These are phyloP conservation scores for Mollisiaceae sp. DNA, from an alignment of 2,329 filamentous ascomycete species.

Conservation along the genomic window DNA sequence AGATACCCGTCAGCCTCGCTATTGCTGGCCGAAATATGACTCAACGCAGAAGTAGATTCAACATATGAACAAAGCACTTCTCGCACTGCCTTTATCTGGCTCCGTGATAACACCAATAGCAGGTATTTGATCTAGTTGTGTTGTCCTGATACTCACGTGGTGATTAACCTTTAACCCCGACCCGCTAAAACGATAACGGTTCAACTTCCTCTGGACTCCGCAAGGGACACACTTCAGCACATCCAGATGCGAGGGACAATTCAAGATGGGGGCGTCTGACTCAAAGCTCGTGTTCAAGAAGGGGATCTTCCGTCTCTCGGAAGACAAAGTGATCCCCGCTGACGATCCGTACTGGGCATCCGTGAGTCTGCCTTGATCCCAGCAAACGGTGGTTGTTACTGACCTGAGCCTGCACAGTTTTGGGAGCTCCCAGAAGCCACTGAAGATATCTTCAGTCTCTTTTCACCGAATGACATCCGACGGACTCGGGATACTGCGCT, in stretches of 20 bases:
- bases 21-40: conserved; percentile 15
- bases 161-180: conserved; percentile 23
- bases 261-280: conserved; percentile 90
- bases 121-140: neutral
- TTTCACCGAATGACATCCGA: conserved; percentile 86
- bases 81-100: neutral
- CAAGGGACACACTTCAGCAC: conserved; percentile 14
- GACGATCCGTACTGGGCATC: conserved; percentile 93
- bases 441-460: conserved; percentile 96
- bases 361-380: conserved; percentile 56
- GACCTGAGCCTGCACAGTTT: conserved; percentile 63
- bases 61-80: neutral
- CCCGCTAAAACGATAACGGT: conserved; percentile 11
- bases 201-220: neutral
- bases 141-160: conserved; percentile 22
- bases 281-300: conserved; percentile 99
- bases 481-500: conserved; percentile 84
- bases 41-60: neutral
- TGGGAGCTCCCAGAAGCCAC: conserved; percentile 96
- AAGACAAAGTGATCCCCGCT: conserved; percentile 83
- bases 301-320: conserved; percentile 95
- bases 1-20: conserved; percentile 36
- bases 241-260: conserved; percentile 35
- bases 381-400: conserved; percentile 18
- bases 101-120: neutral